A percentile compares a stretch with the other conserved stretches of the same genome.
Conservation (phyloP, 306 rosid species). For the Pueraria montana region DNA sequence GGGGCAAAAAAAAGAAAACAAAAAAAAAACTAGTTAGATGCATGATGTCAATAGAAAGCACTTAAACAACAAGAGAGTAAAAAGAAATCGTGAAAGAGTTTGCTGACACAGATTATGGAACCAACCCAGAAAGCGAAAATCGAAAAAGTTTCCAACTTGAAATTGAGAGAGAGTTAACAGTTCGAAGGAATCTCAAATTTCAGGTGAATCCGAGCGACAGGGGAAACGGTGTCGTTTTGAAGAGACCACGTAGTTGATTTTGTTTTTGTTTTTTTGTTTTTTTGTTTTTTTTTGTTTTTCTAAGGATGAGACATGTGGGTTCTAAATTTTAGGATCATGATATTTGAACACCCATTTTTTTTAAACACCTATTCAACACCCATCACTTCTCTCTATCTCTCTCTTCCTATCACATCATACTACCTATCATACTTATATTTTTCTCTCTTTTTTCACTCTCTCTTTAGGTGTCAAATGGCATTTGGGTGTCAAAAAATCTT, state of each 20-base stretch:
- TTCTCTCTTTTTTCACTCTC: too few species aligned
- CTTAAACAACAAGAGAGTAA: background rate
- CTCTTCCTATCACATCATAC: too few species aligned
- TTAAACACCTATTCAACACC: too few species aligned
- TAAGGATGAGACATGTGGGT: constrained; percentile 1
- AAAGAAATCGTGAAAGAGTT: background rate
- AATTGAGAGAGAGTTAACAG: background rate
- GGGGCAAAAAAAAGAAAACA: background rate
- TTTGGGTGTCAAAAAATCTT: too few species aligned
- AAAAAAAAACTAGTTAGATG: background rate
- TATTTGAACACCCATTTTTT: too few species aligned
- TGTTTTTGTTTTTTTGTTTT: background rate
- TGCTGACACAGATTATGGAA: constrained; percentile 5
- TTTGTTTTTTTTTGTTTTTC: too few species aligned
- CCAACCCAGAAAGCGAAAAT: constrained; percentile 30
- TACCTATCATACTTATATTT: too few species aligned
- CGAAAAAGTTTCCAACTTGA: constrained; percentile 28
- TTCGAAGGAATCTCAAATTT: background rate
- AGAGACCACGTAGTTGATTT: background rate
- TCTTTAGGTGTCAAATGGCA: too few species aligned
- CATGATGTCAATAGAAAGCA: background rate
- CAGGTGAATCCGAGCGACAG: constrained; percentile 37
- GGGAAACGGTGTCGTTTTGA: constrained; percentile 45
- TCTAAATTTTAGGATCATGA: too few species aligned
- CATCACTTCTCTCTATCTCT: too few species aligned